Evolutionary conservation across 345 rosid species (phyloP), one percentile per base, ranked within the genome.

Genomic region (Aquilaria sinensis): DNA sequence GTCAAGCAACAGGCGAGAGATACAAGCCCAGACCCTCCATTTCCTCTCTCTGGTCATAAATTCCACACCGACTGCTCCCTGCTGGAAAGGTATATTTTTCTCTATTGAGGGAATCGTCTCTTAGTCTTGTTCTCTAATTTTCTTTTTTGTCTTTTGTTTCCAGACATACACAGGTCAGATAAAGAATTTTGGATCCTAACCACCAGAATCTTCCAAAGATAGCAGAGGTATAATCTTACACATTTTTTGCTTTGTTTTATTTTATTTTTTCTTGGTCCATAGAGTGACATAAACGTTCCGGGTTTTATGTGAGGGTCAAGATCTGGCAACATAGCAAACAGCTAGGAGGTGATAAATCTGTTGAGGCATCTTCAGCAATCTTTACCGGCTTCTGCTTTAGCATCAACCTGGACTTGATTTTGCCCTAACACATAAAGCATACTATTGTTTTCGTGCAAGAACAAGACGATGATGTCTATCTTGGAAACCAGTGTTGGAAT

Each of bases 341-440:
- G 63, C 74, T 61, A 75, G 83, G 61, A 62, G 92, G 60, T 90
- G 97, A 77, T 86, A 23, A 80, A 72, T 70, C 75, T 90, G 51
- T 73, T 90, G 60, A 86, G 89, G 72, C 93, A 88, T 73, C 92
- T 90, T 49, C 93, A 90, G 78, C 96, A 86, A 64, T 80, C 93
- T 2, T 66, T 90, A 65, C 92, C 93, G 8, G 89, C 97, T 0
- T 78, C 88, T 45, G 80, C 87, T 4, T 73, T 88, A 23, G 97
- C 97, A 60, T 81, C 93, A 1, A 88, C 97, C 4, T 83, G 90
- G 92, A 83, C 96, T 34, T 74, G 84, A 23, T 23, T 23, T 23
- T 23, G 23, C 23, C 23, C 23, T 23, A 23, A 23, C 23, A 23
- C 23, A 23, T 23, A 23, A 23, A 23, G 23, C 23, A 23, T 23